Evolutionary conservation across 169 alveolate genomes (phyloP).

Genomic region (Besnoitia besnoiti): DNA sequence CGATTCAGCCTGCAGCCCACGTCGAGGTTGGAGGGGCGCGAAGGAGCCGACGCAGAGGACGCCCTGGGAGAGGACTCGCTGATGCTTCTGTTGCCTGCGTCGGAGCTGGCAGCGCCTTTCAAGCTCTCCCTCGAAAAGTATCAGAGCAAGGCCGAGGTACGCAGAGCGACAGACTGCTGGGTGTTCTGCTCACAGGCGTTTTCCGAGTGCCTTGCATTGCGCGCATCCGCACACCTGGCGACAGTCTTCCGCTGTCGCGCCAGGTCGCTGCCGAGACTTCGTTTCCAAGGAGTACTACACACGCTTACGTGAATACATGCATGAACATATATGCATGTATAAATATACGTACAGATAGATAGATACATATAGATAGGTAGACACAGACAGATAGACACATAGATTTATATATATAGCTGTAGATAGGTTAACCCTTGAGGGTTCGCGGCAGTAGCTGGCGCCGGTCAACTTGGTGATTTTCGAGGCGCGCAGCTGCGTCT

Average conservation of each 20-base stretch:
- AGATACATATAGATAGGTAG: not conserved
- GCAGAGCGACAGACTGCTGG: not conserved
- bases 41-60: too few species aligned
- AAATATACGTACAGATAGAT: not conserved
- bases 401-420: not conserved
- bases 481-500: not conserved
- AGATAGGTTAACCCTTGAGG: not conserved
- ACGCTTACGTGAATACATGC: not conserved
- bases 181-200: too few species aligned
- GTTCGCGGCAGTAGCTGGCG: too few species aligned
- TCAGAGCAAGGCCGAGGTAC: constrained; percentile 17
- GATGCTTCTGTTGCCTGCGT: not conserved
- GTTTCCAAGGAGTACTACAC: too few species aligned
- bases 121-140: not conserved
- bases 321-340: too few species aligned
- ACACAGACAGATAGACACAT: not conserved
- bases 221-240: too few species aligned
- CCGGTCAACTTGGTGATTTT: not conserved
- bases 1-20: too few species aligned
- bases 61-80: not conserved
- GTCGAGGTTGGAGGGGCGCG: too few species aligned
- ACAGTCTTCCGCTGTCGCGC: too few species aligned
- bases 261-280: too few species aligned
- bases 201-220: too few species aligned
- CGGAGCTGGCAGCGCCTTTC: not conserved